Percentiles rank a stretch among this genome's conserved stretches.
Conservation (phyloP, 2,329 filamentous ascomycete genomes). For the Huntiella moniliformis region DNA sequence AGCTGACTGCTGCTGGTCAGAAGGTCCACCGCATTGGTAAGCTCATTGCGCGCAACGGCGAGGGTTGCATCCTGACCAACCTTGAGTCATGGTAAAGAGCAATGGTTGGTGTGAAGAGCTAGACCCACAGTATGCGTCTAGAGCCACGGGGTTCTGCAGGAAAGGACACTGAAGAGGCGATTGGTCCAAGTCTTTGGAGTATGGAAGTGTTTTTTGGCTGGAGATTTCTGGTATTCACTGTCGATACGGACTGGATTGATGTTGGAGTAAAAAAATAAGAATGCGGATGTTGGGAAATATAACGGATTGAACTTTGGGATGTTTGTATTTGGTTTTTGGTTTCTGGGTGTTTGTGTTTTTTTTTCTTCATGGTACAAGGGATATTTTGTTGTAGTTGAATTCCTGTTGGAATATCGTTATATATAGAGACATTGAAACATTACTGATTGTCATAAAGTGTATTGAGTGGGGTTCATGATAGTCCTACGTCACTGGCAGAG, state of each 20-base stretch:
- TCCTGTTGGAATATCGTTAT: no score
- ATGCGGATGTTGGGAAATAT: no score
- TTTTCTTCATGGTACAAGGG: no score
- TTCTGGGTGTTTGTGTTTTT: no score
- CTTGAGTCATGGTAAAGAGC: constrained; percentile 11
- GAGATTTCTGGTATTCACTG: not conserved
- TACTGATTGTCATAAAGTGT: no score
- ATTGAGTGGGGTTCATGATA: no score
- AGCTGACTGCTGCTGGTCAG: constrained; percentile 52
- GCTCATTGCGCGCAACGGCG: constrained; percentile 38
- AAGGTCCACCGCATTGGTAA: constrained; percentile 58
- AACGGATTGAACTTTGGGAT: no score
- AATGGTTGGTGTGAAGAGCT: not conserved
- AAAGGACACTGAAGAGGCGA: not conserved
- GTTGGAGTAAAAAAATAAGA: not conserved
- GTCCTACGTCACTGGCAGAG: no score
- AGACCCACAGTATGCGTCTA: not conserved
- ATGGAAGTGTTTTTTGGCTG: not conserved
- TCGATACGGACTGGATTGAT: not conserved
- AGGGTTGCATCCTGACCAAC: constrained; percentile 11
- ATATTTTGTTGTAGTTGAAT: no score
- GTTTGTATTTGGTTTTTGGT: no score
- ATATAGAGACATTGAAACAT: no score
- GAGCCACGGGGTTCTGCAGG: no score
- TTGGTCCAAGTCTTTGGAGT: not conserved